Evolutionary conservation across 2,329 filamentous ascomycete species (phyloP), one percentile per base, ranked within the genome.

Genomic region (Volutella citrinella): DNA sequence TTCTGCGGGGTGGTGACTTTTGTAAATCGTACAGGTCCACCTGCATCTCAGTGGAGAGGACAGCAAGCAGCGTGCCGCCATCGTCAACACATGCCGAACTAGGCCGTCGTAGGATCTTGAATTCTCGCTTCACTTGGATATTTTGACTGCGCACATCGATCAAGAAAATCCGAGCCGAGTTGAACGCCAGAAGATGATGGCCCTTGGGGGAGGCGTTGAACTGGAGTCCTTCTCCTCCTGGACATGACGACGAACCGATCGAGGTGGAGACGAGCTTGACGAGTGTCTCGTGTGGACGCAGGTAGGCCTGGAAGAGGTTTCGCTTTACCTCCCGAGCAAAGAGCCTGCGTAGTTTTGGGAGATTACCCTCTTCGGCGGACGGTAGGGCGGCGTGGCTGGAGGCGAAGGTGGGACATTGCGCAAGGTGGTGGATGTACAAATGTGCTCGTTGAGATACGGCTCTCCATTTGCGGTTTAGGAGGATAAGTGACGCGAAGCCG

Each of bases 211-310:
- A 94, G 39, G 87, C 78, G 43, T 77, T 80, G 59, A 94, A 95
- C 34, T 87, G 84, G 65, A 95, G 87, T 27, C 87, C 87, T 59
- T 95, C 88, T 19, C 87, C 86, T 20, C 84, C 84, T 2, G 87
- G 88, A 42, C 83, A 84, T 15, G 87, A 87, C 3, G 85, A 88
- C 1, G 87, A 90, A 56, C 85, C 91, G 48, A 87, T 87, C 6
- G 85, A 89, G 30, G 83, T 87, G 22, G 87, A 93, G 10, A 94
- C 80, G 32, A 95, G 70, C 55, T 84, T 90, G 52, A 95, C 76
- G 27, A 86, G 69, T 6, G 83, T 90, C 52, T 76, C 72, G 39
- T 64, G 74, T 5, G 87, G 86, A 13, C 83, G 76, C 32, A 88
- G 59, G 56, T 87, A 90, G 21, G 82, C 78, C 48, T 87, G 80